phyloP scores from a whole-genome alignment of 2,329 filamentous ascomycete species.

The Coleophoma crateriformis region DNA sequence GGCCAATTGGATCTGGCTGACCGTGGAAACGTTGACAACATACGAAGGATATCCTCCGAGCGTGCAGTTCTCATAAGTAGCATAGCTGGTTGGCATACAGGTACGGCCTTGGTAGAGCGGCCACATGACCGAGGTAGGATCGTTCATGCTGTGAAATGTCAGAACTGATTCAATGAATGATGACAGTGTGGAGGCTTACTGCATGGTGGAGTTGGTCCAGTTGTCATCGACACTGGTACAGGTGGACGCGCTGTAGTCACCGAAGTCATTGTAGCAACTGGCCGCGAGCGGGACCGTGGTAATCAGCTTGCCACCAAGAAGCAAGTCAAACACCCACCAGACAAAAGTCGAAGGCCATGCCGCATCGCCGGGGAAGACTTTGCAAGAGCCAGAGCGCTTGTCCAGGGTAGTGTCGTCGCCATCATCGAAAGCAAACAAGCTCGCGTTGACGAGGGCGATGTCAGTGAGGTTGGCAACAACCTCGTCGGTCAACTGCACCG shows the following conservation, averaged over 20 bases:
- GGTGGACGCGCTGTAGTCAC: not conserved
- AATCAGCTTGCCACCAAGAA: not conserved
- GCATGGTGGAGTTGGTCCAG: not conserved
- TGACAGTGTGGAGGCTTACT: not conserved
- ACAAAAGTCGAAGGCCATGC: not conserved
- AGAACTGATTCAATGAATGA: not conserved
- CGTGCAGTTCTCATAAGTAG: slow-evolving; percentile 8
- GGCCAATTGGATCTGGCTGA: slow-evolving; percentile 23
- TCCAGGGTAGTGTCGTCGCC: not conserved
- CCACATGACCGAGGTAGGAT: not conserved
- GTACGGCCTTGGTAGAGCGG: not conserved
- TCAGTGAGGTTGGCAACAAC: not conserved
- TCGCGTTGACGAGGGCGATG: not conserved
- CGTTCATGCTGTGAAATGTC: not conserved
- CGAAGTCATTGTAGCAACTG: not conserved
- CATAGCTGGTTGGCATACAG: not conserved
- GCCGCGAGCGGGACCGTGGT: not conserved
- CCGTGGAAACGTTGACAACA: slow-evolving; percentile 26
- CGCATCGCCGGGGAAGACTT: not conserved
- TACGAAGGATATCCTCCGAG: slow-evolving; percentile 23
- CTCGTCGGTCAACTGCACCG: not conserved
- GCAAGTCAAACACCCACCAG: not conserved
- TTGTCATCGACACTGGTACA: not conserved
- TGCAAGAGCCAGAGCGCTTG: not conserved
- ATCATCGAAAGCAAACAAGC: not conserved